Conservation (phyloP, 2,329 filamentous ascomycete genomes). For the Diatrype stigma region DNA sequence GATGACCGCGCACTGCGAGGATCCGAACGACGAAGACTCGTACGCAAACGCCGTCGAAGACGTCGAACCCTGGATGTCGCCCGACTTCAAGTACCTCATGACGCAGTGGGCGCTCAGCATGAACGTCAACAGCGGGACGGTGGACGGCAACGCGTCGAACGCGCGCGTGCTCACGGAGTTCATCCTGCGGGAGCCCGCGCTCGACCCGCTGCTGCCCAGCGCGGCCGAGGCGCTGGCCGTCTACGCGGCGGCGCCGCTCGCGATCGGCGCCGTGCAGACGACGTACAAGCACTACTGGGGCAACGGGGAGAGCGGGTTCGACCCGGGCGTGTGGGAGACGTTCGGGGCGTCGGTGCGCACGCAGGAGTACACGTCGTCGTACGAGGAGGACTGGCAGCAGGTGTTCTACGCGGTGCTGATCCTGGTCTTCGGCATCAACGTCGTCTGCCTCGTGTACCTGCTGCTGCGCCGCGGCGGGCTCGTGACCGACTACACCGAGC, state of each 20-base stretch:
- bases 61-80: slow-evolving; percentile 27
- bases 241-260: slow-evolving; percentile 61
- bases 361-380: slow-evolving; percentile 68
- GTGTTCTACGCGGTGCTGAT: slow-evolving; percentile 65
- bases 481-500: slow-evolving; percentile 75
- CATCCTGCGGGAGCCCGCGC: slow-evolving; percentile 34
- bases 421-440: slow-evolving; percentile 63
- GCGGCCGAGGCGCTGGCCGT: slow-evolving; percentile 72
- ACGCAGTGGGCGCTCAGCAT: slow-evolving; percentile 51
- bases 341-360: slow-evolving; percentile 63
- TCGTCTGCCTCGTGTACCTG: slow-evolving; percentile 62
- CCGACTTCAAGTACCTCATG: slow-evolving; percentile 54
- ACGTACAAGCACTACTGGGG: slow-evolving; percentile 58
- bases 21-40: slow-evolving; percentile 46
- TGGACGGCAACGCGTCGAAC: slow-evolving; percentile 54
- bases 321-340: slow-evolving; percentile 43
- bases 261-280: slow-evolving; percentile 54
- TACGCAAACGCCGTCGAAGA: slow-evolving; percentile 46
- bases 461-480: slow-evolving; percentile 51
- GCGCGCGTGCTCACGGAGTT: slow-evolving; percentile 55
- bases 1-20: slow-evolving; percentile 60
- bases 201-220: slow-evolving; percentile 56
- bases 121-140: slow-evolving; percentile 52
- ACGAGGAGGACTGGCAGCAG: slow-evolving; percentile 55
- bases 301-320: slow-evolving; percentile 36